Percentiles rank a stretch among this genome's conserved stretches.
Conservation (phyloP, 2,329 filamentous ascomycete genomes). For the Sarocladium kiliense region DNA sequence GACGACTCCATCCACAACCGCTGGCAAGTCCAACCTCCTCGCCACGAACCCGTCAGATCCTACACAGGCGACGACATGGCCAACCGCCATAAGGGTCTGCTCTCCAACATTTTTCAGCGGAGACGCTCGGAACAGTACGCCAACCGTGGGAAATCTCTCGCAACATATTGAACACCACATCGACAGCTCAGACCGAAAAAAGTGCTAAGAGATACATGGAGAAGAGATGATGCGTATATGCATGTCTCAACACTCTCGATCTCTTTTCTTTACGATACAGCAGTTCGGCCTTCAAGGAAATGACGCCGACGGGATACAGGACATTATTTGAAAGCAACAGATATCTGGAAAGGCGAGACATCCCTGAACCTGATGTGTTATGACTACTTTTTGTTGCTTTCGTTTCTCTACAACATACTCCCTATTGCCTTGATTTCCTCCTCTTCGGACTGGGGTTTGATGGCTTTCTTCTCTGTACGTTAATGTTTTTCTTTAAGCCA, state of each 20-base stretch:
- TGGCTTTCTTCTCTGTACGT: neutral
- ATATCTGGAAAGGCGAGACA: neutral
- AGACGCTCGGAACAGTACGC: slow-evolving; percentile 31
- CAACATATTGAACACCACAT: slow-evolving; percentile 26
- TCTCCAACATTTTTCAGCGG: slow-evolving; percentile 36
- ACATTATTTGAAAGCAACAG: neutral
- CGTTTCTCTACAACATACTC: neutral
- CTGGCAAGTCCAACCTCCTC: slow-evolving; percentile 48
- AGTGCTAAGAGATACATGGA: neutral
- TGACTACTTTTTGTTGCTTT: neutral
- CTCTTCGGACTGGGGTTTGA: neutral
- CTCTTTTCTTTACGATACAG: neutral
- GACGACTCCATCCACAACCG: slow-evolving; percentile 85
- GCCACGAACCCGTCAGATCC: slow-evolving; percentile 19
- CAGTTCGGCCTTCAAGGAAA: neutral
- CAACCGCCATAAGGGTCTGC: slow-evolving; percentile 20
- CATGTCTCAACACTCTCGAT: neutral
- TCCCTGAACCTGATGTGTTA: neutral
- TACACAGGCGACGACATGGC: slow-evolving; percentile 14
- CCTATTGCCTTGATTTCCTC: neutral
- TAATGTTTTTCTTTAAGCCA: neutral
- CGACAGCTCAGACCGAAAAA: neutral
- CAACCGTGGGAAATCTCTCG: slow-evolving; percentile 26
- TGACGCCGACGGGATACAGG: neutral
- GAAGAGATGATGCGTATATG: neutral